A percentile compares a stretch with the other conserved stretches of the same genome.
These are phyloP conservation scores for Anthracocystis panici-leucophaei DNA, from an alignment of 1,284 basidiomycete genomes.

Conservation along the genomic window DNA sequence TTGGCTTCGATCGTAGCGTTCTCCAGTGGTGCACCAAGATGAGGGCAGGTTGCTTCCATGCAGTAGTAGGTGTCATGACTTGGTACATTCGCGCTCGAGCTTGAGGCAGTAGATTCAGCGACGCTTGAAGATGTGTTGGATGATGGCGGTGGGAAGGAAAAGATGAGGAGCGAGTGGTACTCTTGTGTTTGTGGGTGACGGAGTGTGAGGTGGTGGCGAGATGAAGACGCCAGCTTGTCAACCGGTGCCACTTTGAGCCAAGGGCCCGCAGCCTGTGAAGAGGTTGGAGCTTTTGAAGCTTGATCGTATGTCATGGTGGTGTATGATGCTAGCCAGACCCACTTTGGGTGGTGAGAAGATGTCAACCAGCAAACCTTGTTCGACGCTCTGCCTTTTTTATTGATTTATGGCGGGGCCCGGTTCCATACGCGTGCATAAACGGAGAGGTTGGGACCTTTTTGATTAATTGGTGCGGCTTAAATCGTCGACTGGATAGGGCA, in stretches of 20 bases:
- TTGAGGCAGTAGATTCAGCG: background rate
- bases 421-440: too few species aligned
- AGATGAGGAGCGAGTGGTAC: conserved; percentile 63
- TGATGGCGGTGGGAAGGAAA: conserved; percentile 48
- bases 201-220: conserved; percentile 63
- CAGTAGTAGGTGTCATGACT: conserved; percentile 73
- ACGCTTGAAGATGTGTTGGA: background rate
- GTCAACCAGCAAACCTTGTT: conserved; percentile 1
- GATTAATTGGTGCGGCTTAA: too few species aligned
- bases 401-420: too few species aligned
- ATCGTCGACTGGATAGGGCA: too few species aligned
- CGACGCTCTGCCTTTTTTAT: background rate
- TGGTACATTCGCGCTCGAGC: conserved; percentile 8
- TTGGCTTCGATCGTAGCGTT: conserved; percentile 77
- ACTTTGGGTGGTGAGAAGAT: background rate
- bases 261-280: conserved; percentile 2
- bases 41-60: conserved; percentile 87
- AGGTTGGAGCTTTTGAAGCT: conserved; percentile 3
- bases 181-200: conserved; percentile 44
- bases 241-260: conserved; percentile 34
- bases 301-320: conserved; percentile 9
- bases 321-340: too few species aligned
- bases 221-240: conserved; percentile 37
- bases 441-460: too few species aligned
- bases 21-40: conserved; percentile 84